Base-by-base conservation (phyloP, 208 protist species). In the Leishmania turanica region DNA sequence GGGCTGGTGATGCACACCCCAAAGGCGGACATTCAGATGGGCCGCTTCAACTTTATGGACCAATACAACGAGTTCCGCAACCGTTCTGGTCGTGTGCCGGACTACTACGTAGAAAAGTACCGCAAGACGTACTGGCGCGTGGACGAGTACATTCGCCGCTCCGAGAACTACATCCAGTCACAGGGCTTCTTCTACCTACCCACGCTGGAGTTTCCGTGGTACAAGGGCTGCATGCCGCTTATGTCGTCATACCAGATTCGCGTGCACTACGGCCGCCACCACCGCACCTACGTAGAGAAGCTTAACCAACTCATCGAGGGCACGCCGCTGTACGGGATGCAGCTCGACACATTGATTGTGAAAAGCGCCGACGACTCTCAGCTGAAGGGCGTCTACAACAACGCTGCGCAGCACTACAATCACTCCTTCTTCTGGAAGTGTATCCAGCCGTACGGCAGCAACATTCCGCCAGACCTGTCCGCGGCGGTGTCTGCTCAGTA, bases 401-500 rank as follows among this genome's bases (percentile, higher is more conserved):
- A 97, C 86, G 96, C 95, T 24, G 95, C 96, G 45, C 97, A 99
- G 87, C 93, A 97, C 89, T 98, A 90, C 85, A 98, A 98, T 83
- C 93, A 98, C 87, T 89, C 85, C 85, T 98, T 98, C 84, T 98
- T 92, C 85, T 98, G 94, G 94, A 98, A 98, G 82, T 94, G 89
- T 88, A 92, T 99, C 69, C 88, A 95, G 81, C 97, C 97, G 51
- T 94, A 92, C 80, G 97, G 96, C 68, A 96, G 88, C 77, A 95
- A 96, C 80, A 97, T 98, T 47, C 95, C 94, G 21, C 90, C 90
- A 0, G 95, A 97, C 83, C 82, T 99, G 68, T 84, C 84, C 49
- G 84, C 88, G 2, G 93, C 92, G 19, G 88, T 99, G 17, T 84
- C 82, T 13, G 80, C 82, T 65, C 94, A 97, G 86, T 99, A 96